phyloP scores from a whole-genome alignment of 768 basidiomycete genomes.

The Termitomyces sp. region DNA sequence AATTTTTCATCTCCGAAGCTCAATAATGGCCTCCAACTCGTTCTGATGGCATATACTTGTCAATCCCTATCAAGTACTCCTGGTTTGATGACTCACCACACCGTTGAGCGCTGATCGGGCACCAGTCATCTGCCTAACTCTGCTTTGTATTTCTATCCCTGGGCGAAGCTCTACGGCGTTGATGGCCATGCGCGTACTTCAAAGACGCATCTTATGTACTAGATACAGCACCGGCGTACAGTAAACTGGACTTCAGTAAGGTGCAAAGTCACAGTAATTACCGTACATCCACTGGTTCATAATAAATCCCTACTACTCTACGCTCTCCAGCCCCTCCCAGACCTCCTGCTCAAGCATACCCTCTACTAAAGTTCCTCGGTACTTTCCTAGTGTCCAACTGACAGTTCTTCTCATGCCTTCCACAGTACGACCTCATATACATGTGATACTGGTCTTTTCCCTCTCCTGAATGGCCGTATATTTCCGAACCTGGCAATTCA shows the following conservation, averaged over 20 bases:
- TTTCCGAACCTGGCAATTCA: neutral
- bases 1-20: neutral
- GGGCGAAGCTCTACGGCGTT: neutral
- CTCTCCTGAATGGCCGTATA: neutral
- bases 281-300: neutral
- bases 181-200: neutral
- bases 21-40: neutral
- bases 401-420: neutral
- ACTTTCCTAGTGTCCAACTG: neutral
- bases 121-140: neutral
- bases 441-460: too few relatives aligned
- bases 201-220: neutral
- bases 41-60: neutral
- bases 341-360: neutral
- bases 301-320: neutral
- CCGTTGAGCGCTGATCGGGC: neutral
- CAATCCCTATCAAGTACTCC: neutral
- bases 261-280: neutral
- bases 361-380: neutral
- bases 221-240: neutral
- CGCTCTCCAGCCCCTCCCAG: neutral
- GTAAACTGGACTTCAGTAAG: too few relatives aligned
- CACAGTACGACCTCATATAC: neutral
- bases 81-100: neutral
- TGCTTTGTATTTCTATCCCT: neutral